Evolutionary conservation across 1,139 yeast species (phyloP), one percentile per base, ranked within the genome.

Genomic region (Blastobotrys illinoisensis): DNA sequence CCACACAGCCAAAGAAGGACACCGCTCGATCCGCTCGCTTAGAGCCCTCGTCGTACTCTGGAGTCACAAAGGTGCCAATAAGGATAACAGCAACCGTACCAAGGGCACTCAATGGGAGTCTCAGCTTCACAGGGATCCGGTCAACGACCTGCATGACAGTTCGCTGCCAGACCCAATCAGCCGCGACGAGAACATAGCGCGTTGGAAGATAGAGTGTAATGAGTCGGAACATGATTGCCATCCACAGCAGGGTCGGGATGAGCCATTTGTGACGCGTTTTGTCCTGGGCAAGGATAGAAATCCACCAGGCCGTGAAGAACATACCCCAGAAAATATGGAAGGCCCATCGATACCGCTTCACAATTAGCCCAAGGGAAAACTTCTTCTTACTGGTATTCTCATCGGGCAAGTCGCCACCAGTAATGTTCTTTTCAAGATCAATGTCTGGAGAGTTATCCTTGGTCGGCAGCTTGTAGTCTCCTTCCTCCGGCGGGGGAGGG

Each of bases 221-320:
- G 56, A 82, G 70, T 48, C 87, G 74, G 18, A 78, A 73, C 79
- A 80, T 79, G 49, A 81, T 70, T 70, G 75, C 72, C 44, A 79
- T 73, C 79, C 82, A 82, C 48, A 82, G 64, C 44, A 81, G 67
- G 5, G 86, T 82, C 36, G 87, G 88, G 63, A 83, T 81, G 64
- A 83, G 77, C 87, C 88, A 83, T 61, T 77, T 64, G 62, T 69
- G 80, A 60, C 86, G 74, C 52, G 78, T 79, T 60, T 75, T 74
- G 4, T 76, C 67, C 65, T 82, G 87, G 55, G 76, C 78, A 26
- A 83, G 55, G 53, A 83, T 80, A 13, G 85, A 78, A 44, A 82
- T 66, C 86, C 86, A 83, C 87, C 87, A 83, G 3, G 83, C 77
- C 4, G 87, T 82, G 74, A 82, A 82, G 60, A 83, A 79, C 20